Evolutionary conservation across 768 basidiomycete genomes (phyloP), one percentile per base, ranked within the genome.

Genomic region (Flagelloscypha sp.): DNA sequence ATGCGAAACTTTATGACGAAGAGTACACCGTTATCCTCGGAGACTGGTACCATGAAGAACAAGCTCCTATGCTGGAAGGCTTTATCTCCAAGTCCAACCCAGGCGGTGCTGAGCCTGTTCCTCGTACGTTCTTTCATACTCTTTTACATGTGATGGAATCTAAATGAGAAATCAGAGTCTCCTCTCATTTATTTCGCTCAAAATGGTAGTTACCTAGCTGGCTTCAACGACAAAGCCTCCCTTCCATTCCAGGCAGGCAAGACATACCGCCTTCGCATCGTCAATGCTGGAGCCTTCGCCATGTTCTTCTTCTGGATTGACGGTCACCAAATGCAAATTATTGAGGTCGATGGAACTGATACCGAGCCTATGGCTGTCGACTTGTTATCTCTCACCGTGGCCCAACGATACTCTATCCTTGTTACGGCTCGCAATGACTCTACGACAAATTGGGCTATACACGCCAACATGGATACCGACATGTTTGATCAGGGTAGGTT

Each of bases 401-500:
- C 92, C 0, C 94, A 98, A 56, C 78, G 94, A 13, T 95, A 94
- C 58, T 93, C 92, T 0, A 66, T 99, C 25, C 76, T 97, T 21
- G 87, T 99, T 35, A 82, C 81, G 8, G 93, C 94, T 7, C 76
- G 83, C 31, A 93, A 93, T 57, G 85, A 90, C 44, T 84, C 81
- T 0, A 61, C 71, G 2, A 63, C 72, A 15, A 95, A 99, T 65
- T 98, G 80, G 79, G 76, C 74, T 33, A 76, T 99, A 40, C 86
- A 90, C 50, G 84, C 84, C 5, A 86, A 92, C 64, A 87, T 97
- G 75, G 87, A 93, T 52, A 72, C 72, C 0, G 64, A 62, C 42
- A 94, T 93, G 90, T 98, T 95, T 56, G 94, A 98, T 55, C 64
- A 35, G 0, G 62, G n/a, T n/a, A n/a, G n/a, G n/a, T n/a, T n/a